phyloP scores from a whole-genome alignment of 2,329 filamentous ascomycete genomes.

The Phialocephala sp. region DNA sequence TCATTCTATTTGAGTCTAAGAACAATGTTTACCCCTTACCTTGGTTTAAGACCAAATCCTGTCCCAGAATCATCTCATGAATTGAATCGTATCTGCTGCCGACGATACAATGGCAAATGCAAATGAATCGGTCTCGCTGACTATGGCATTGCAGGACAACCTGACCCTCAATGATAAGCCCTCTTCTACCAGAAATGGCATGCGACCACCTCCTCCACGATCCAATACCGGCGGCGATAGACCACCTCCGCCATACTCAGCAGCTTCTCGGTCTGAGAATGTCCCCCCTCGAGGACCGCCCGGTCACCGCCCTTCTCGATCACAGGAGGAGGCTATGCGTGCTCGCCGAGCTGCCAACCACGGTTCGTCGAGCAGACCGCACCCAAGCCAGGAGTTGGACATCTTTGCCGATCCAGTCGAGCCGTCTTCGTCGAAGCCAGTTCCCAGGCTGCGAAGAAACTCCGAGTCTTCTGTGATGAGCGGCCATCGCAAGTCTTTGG shows the following conservation, averaged over 20 bases:
- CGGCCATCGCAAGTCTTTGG: slow-evolving; percentile 57
- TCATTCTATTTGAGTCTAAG: slow-evolving; percentile 42
- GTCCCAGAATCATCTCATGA: background rate
- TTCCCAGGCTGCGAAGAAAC: slow-evolving; percentile 65
- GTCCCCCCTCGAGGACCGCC: slow-evolving; percentile 47
- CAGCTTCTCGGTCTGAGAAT: slow-evolving; percentile 49
- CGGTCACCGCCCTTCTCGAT: slow-evolving; percentile 65
- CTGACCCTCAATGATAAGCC: slow-evolving; percentile 68
- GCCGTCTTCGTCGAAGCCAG: slow-evolving; percentile 44
- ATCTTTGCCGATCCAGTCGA: slow-evolving; percentile 45
- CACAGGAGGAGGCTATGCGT: slow-evolving; percentile 68
- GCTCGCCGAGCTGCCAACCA: slow-evolving; percentile 52
- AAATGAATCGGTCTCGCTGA: slow-evolving; percentile 41
- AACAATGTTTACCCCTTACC: slow-evolving; percentile 38
- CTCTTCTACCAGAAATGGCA: slow-evolving; percentile 45
- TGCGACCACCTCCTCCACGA: slow-evolving; percentile 39
- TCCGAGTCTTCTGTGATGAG: slow-evolving; percentile 79
- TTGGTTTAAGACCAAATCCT: background rate
- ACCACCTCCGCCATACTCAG: slow-evolving; percentile 44
- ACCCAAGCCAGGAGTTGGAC: slow-evolving; percentile 36
- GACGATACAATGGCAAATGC: slow-evolving; percentile 9
- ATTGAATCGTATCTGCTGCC: background rate
- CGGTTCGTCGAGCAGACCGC: slow-evolving; percentile 43
- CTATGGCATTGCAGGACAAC: slow-evolving; percentile 59
- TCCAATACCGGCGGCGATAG: slow-evolving; percentile 53